Evolutionary conservation across 495 filamentous ascomycete genomes (phyloP).

Genomic region (Penicillium paxilli): DNA sequence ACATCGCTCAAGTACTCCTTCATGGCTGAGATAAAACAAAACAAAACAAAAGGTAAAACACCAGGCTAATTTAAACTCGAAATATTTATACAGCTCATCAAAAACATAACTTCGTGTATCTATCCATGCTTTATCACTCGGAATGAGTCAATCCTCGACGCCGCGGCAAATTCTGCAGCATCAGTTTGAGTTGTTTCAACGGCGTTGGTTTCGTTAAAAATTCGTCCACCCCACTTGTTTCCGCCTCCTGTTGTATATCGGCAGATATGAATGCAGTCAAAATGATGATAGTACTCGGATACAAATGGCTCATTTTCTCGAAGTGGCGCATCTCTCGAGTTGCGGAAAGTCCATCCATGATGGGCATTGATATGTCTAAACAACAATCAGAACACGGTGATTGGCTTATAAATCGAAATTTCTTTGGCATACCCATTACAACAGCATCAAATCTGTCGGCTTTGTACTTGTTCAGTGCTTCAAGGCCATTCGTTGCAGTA

Average conservation of each 20-base stretch:
- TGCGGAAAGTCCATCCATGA: slow-evolving; percentile 64
- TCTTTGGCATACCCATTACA: slow-evolving; percentile 36
- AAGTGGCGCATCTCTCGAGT: slow-evolving; percentile 56
- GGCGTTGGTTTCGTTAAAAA: slow-evolving; percentile 65
- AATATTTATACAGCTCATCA: background rate
- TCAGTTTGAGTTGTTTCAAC: slow-evolving; percentile 26
- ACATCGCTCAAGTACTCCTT: too few relatives aligned
- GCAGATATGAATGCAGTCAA: slow-evolving; percentile 58
- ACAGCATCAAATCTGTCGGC: slow-evolving; percentile 39
- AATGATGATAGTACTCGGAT: slow-evolving; percentile 54
- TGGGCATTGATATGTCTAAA: slow-evolving; percentile 64
- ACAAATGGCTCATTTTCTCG: slow-evolving; percentile 33
- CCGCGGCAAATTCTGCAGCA: slow-evolving; percentile 8
- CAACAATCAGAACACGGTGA: background rate
- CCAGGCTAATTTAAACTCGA: too few relatives aligned
- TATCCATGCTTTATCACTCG: background rate
- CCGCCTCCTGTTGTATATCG: slow-evolving; percentile 57
- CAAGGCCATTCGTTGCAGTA: slow-evolving; percentile 19
- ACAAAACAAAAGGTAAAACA: background rate
- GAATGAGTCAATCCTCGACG: background rate
- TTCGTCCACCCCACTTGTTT: slow-evolving; percentile 57
- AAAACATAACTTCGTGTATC: background rate
- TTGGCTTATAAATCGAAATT: background rate
- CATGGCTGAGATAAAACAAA: background rate
- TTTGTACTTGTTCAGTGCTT: slow-evolving; percentile 48